These are phyloP conservation scores for Colletotrichum coccodes DNA, from an alignment of 2,329 filamentous ascomycete genomes.

Conservation along the genomic window DNA sequence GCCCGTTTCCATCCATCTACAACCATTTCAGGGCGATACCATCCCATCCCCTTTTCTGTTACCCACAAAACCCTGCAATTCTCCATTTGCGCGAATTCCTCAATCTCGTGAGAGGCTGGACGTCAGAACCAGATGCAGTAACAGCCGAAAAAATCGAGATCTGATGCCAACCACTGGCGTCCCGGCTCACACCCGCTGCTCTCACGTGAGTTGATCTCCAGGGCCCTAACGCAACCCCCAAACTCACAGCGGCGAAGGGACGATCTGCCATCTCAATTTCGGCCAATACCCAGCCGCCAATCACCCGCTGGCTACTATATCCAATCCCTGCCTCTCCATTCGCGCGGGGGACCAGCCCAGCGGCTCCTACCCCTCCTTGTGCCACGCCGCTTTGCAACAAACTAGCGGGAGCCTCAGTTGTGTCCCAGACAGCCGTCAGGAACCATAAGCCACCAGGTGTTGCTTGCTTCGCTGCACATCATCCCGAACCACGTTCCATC, in stretches of 20 bases:
- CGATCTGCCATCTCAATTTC: not conserved
- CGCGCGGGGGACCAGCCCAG: not conserved
- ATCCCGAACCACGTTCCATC: conserved; percentile 14
- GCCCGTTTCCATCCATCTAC: not conserved
- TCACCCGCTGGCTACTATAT: not conserved
- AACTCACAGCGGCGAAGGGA: not conserved
- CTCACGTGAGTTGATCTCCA: conserved; percentile 11
- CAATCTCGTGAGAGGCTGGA: not conserved
- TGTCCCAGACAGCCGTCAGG: conserved; percentile 25
- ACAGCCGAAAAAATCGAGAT: not conserved
- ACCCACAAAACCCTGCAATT: conserved; percentile 10
- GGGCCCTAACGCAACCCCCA: conserved; percentile 12
- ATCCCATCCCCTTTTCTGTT: not conserved
- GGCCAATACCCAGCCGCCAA: conserved; percentile 1
- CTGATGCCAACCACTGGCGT: not conserved
- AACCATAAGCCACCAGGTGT: conserved; percentile 20
- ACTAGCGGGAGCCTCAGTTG: conserved; percentile 18
- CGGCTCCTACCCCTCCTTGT: conserved; percentile 1
- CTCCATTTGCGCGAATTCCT: not conserved
- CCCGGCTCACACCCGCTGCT: not conserved
- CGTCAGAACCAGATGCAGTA: not conserved
- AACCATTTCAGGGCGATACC: conserved; percentile 8
- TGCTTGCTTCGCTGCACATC: conserved; percentile 22
- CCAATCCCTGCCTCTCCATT: not conserved
- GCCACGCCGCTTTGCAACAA: conserved; percentile 17